These are phyloP conservation scores for Bryum argenteum DNA, from an alignment of 225 moss, liverwort and hornwort genomes.

Conservation along the genomic window DNA sequence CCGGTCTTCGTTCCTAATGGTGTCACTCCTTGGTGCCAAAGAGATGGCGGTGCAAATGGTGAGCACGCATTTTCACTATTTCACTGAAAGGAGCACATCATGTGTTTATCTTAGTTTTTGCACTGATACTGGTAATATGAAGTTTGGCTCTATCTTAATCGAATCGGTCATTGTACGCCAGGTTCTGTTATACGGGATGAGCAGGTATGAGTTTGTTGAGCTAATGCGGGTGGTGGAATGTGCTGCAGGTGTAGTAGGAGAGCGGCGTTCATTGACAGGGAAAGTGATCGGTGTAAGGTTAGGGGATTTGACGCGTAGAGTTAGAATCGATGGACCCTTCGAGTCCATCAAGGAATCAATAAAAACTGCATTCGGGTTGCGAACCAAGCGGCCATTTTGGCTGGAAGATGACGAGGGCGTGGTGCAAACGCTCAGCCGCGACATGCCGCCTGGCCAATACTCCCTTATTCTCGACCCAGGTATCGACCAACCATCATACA, in stretches of 20 bases:
- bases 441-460: slow-evolving; percentile 87
- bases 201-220: not conserved
- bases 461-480: slow-evolving; percentile 88
- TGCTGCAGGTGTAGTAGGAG: slow-evolving; percentile 37
- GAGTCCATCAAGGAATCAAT: slow-evolving; percentile 99
- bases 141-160: not conserved
- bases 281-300: slow-evolving; percentile 84
- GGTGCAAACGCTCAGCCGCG: slow-evolving; percentile 90
- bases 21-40: slow-evolving; percentile 44
- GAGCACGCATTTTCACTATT: slow-evolving; percentile 9
- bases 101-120: too few relatives aligned
- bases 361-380: slow-evolving; percentile 87
- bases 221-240: slow-evolving; percentile 28
- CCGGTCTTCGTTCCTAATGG: slow-evolving; percentile 65
- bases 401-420: slow-evolving; percentile 93
- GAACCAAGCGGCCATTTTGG: slow-evolving; percentile 96
- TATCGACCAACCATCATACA: not conserved
- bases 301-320: slow-evolving; percentile 72
- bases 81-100: not conserved
- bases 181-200: too few relatives aligned
- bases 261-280: slow-evolving; percentile 53
- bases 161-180: not conserved
- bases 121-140: too few relatives aligned
- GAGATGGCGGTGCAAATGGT: slow-evolving; percentile 87
- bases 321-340: slow-evolving; percentile 87